These are phyloP conservation scores for Glebionis coronaria DNA, from an alignment of 129 eudicot genomes.

Conservation along the genomic window DNA sequence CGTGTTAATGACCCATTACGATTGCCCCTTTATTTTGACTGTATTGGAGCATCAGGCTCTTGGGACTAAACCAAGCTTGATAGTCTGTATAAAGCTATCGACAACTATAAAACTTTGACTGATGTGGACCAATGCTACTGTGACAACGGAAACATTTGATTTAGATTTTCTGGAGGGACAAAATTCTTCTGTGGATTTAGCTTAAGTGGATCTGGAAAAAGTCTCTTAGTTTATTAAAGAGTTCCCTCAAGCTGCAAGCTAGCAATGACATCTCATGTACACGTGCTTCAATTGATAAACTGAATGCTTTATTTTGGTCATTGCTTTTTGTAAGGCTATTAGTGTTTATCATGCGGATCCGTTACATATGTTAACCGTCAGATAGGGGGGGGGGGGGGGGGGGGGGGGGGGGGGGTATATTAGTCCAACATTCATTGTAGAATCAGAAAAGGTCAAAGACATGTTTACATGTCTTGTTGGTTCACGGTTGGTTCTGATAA, in stretches of 20 bases:
- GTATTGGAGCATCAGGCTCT: conserved; percentile 1
- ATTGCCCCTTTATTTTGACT: background rate
- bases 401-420: too few species aligned
- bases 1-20: background rate
- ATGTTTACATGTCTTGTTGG: background rate
- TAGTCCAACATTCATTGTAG: background rate
- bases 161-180: background rate
- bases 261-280: background rate
- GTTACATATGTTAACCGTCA: background rate
- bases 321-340: background rate
- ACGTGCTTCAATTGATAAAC: background rate
- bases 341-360: background rate
- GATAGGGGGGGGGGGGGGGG: too few species aligned
- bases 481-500: background rate
- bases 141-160: background rate
- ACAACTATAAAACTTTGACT: background rate
- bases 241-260: background rate
- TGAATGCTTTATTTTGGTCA: background rate
- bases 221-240: background rate
- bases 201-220: background rate
- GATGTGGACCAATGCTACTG: background rate
- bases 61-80: background rate
- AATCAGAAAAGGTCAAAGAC: background rate
- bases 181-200: background rate
- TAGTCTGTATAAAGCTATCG: background rate